Evolutionary conservation across 1,284 basidiomycete genomes (phyloP).

Genomic region (Lignosus rhinocerotis): DNA sequence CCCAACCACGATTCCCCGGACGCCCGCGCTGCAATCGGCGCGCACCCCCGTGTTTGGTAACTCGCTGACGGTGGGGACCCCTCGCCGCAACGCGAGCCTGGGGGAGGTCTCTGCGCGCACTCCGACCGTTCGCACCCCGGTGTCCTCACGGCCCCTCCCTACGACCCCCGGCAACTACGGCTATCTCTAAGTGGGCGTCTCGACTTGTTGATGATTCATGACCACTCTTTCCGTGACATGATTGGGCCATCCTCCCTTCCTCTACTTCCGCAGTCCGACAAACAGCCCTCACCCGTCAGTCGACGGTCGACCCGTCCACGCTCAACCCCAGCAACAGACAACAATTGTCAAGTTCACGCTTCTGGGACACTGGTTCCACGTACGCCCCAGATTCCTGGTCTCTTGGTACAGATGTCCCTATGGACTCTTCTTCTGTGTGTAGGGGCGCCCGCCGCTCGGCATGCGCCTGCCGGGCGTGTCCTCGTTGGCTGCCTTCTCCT

Average conservation of each 20-base stretch:
- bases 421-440: not conserved
- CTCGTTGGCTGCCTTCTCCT: not conserved
- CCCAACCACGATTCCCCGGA: constrained; percentile 7
- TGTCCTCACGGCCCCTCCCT: not conserved
- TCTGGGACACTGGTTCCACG: too few relatives aligned
- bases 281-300: not conserved
- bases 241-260: not conserved
- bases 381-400: not conserved
- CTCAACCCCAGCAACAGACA: too few relatives aligned
- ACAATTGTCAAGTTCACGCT: too few relatives aligned
- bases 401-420: constrained; percentile 11
- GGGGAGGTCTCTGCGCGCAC: constrained; percentile 15
- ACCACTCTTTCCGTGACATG: not conserved
- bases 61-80: constrained; percentile 8
- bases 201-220: not conserved
- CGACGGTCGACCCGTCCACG: not conserved
- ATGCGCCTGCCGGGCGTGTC: constrained; percentile 9
- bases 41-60: constrained; percentile 19
- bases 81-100: constrained; percentile 15
- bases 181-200: constrained; percentile 7
- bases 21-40: constrained; percentile 7
- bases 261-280: not conserved
- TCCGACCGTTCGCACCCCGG: constrained; percentile 3
- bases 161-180: constrained; percentile 5
- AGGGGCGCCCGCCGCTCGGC: not conserved